A percentile compares a stretch with the other conserved stretches of the same genome.
These are phyloP conservation scores for Candida qinlingensis DNA, from an alignment of 805 yeast species.

Conservation along the genomic window DNA sequence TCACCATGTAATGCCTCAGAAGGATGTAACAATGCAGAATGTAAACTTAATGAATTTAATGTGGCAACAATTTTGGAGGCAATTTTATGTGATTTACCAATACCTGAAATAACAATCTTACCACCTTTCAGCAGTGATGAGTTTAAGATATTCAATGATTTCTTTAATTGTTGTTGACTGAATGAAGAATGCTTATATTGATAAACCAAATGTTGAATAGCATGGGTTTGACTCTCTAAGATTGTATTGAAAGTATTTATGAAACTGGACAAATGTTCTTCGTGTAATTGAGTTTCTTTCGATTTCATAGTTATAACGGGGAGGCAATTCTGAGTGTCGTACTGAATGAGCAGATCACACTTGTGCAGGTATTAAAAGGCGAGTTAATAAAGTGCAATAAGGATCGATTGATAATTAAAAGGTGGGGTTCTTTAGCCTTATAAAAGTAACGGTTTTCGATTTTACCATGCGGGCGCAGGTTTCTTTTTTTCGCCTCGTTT, in stretches of 20 bases:
- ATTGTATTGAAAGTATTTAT: constrained; percentile 35
- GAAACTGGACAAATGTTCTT: constrained; percentile 15
- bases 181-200: constrained; percentile 43
- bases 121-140: constrained; percentile 41
- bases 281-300: constrained; percentile 10
- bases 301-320: background rate
- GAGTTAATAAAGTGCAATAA: no score
- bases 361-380: no score
- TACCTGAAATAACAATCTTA: constrained; percentile 72
- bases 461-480: no score
- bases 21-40: constrained; percentile 68
- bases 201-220: constrained; percentile 37
- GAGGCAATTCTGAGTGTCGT: background rate
- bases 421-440: no score
- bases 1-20: constrained; percentile 90
- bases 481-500: no score
- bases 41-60: constrained; percentile 70
- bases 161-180: constrained; percentile 39
- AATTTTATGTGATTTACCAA: constrained; percentile 80
- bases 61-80: constrained; percentile 79
- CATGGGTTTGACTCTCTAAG: constrained; percentile 41
- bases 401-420: no score
- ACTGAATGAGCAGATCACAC: no score
- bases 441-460: no score
- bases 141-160: constrained; percentile 38